These are phyloP conservation scores for Penicillium vulpinum DNA, from an alignment of 2,329 filamentous ascomycete genomes.

Conservation along the genomic window DNA sequence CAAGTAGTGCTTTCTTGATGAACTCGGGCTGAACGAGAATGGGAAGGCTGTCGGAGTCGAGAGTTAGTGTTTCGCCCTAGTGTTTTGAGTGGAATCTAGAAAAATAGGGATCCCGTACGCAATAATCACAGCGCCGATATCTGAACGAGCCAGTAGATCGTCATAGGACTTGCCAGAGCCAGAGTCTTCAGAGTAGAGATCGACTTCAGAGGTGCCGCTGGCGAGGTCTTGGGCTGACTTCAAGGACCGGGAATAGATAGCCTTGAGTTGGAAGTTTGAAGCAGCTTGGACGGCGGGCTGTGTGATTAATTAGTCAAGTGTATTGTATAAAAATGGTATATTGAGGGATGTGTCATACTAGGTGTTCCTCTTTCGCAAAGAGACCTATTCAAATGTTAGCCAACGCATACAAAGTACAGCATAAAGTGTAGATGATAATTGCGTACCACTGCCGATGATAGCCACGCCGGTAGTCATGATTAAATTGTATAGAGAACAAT, in stretches of 20 bases:
- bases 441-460: slow-evolving; percentile 53
- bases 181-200: slow-evolving; percentile 59
- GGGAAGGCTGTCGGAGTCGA: slow-evolving; percentile 46
- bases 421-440: not conserved
- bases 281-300: slow-evolving; percentile 55
- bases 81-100: not conserved
- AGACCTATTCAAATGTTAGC: slow-evolving; percentile 42
- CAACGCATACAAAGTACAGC: not conserved
- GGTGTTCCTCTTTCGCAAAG: slow-evolving; percentile 59
- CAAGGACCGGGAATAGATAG: slow-evolving; percentile 60
- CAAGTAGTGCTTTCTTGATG: slow-evolving; percentile 50
- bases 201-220: slow-evolving; percentile 38
- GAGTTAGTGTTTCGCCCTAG: not conserved
- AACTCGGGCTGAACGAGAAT: slow-evolving; percentile 55
- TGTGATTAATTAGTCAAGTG: not conserved
- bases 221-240: slow-evolving; percentile 52
- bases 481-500: not conserved
- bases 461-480: slow-evolving; percentile 50
- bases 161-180: slow-evolving; percentile 46
- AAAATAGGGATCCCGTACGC: slow-evolving; percentile 38
- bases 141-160: slow-evolving; percentile 50
- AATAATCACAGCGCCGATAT: slow-evolving; percentile 54
- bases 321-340: not conserved
- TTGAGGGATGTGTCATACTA: slow-evolving; percentile 35
- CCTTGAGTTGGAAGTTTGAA: slow-evolving; percentile 50